A percentile compares a stretch with the other conserved stretches of the same genome.
Conservation (phyloP, 2,329 filamentous ascomycete species). For the Lecanoromycetidae sp. region DNA sequence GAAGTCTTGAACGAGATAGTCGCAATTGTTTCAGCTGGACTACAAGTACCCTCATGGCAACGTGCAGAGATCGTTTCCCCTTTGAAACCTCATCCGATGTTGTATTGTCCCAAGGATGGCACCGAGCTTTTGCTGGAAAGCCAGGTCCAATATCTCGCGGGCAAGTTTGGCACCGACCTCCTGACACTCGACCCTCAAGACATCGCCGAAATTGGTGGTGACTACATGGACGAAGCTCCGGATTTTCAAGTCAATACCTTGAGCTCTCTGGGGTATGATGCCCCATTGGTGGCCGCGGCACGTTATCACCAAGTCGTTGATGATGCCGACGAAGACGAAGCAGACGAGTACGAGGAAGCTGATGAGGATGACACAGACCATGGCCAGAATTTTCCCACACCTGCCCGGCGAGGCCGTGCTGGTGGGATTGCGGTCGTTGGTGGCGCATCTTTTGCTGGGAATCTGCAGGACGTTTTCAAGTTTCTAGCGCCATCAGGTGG, state of each 20-base stretch:
- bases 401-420: slow-evolving; percentile 18
- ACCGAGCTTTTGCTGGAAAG: slow-evolving; percentile 44
- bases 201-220: slow-evolving; percentile 55
- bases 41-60: slow-evolving; percentile 8
- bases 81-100: slow-evolving; percentile 43
- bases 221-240: slow-evolving; percentile 32
- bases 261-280: slow-evolving; percentile 42
- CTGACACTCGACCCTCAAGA: slow-evolving; percentile 57
- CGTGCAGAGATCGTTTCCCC: slow-evolving; percentile 22
- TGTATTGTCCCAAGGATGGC: slow-evolving; percentile 48
- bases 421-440: slow-evolving; percentile 14
- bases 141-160: slow-evolving; percentile 52
- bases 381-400: slow-evolving; percentile 25
- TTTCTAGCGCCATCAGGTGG: neutral
- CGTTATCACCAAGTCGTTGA: slow-evolving; percentile 23
- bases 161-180: slow-evolving; percentile 51
- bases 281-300: slow-evolving; percentile 32
- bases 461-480: slow-evolving; percentile 14
- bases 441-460: slow-evolving; percentile 8
- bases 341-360: slow-evolving; percentile 35
- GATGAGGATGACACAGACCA: slow-evolving; percentile 33
- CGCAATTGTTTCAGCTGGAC: slow-evolving; percentile 13
- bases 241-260: slow-evolving; percentile 26
- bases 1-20: slow-evolving; percentile 11
- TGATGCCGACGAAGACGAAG: slow-evolving; percentile 35